Percentiles rank a stretch among this genome's conserved stretches.
Evolutionary conservation across 768 basidiomycete genomes (phyloP).

Genomic region (Collybiopsis luxurians): DNA sequence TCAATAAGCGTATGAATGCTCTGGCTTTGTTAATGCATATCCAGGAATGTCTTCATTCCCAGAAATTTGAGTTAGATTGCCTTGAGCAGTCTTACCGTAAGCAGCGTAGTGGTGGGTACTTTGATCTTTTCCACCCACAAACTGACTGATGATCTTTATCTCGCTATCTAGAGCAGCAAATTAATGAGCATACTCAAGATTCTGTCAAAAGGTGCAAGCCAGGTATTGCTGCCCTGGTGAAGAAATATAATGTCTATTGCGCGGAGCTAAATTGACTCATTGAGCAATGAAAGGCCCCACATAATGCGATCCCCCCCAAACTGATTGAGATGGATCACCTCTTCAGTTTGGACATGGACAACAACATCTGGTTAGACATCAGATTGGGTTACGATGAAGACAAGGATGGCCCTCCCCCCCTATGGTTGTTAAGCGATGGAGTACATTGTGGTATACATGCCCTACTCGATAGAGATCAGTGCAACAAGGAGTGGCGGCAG

Average conservation of each 20-base stretch:
- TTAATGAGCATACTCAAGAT: conserved; percentile 13
- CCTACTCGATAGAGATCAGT: conserved; percentile 14
- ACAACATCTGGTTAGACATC: conserved; percentile 26
- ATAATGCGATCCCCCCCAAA: conserved; percentile 12
- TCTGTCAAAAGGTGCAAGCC: conserved; percentile 14
- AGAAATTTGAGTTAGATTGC: conserved; percentile 16
- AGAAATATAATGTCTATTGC: conserved; percentile 19
- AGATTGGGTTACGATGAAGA: conserved; percentile 21
- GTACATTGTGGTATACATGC: conserved; percentile 15
- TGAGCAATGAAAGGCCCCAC: conserved; percentile 14
- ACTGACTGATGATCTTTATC: no score
- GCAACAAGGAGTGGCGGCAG: conserved; percentile 12
- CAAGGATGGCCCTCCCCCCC: conserved; percentile 5
- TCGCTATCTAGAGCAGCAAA: conserved; percentile 16
- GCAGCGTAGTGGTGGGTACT: no score
- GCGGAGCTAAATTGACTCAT: conserved; percentile 15
- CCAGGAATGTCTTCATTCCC: conserved; percentile 13
- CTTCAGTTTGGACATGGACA: conserved; percentile 25
- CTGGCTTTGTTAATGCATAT: conserved; percentile 14
- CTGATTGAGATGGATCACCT: conserved; percentile 16
- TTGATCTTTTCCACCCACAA: no score
- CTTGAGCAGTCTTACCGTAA: no score
- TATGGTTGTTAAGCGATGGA: conserved; percentile 16
- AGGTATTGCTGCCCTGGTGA: conserved; percentile 11
- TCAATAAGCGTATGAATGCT: conserved; percentile 15